These are phyloP conservation scores for Fusarium longipes DNA, from an alignment of 2,329 filamentous ascomycete species.

Conservation along the genomic window DNA sequence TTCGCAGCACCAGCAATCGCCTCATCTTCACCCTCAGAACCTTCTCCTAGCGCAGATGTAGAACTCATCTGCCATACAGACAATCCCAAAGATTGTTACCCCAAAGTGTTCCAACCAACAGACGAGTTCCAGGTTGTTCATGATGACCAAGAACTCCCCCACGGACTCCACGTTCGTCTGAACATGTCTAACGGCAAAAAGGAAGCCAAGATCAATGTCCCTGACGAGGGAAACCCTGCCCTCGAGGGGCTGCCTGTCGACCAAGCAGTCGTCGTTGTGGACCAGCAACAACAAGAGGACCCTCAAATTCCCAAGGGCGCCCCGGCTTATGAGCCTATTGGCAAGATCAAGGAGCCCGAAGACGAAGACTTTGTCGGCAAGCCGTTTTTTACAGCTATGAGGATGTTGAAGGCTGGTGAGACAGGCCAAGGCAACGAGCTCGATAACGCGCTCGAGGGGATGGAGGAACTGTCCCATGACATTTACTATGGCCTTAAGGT, in stretches of 20 bases:
- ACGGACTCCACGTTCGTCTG: slow-evolving; percentile 73
- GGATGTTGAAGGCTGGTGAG: slow-evolving; percentile 60
- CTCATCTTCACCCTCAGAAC: slow-evolving; percentile 47
- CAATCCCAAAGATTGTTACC: slow-evolving; percentile 72
- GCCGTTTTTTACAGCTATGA: slow-evolving; percentile 57
- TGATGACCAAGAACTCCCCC: slow-evolving; percentile 72
- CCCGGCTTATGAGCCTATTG: slow-evolving; percentile 67
- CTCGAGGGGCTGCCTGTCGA: slow-evolving; percentile 65
- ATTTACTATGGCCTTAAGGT: slow-evolving; percentile 76
- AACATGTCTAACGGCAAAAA: slow-evolving; percentile 72
- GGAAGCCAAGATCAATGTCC: slow-evolving; percentile 74
- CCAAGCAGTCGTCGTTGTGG: slow-evolving; percentile 65
- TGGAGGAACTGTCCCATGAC: slow-evolving; percentile 74
- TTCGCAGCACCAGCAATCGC: slow-evolving; percentile 43
- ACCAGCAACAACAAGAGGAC: slow-evolving; percentile 54
- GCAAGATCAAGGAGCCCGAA: slow-evolving; percentile 66
- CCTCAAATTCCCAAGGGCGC: slow-evolving; percentile 60
- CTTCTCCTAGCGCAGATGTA: slow-evolving; percentile 53
- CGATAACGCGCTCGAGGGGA: slow-evolving; percentile 64
- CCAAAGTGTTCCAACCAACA: slow-evolving; percentile 71
- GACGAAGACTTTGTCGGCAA: slow-evolving; percentile 47
- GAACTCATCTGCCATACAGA: slow-evolving; percentile 74
- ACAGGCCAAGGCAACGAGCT: slow-evolving; percentile 51
- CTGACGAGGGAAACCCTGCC: slow-evolving; percentile 60
- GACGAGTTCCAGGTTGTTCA: slow-evolving; percentile 72